Base-by-base conservation (phyloP, 2,329 filamentous ascomycete species). In the Trichoderma atroviride region DNA sequence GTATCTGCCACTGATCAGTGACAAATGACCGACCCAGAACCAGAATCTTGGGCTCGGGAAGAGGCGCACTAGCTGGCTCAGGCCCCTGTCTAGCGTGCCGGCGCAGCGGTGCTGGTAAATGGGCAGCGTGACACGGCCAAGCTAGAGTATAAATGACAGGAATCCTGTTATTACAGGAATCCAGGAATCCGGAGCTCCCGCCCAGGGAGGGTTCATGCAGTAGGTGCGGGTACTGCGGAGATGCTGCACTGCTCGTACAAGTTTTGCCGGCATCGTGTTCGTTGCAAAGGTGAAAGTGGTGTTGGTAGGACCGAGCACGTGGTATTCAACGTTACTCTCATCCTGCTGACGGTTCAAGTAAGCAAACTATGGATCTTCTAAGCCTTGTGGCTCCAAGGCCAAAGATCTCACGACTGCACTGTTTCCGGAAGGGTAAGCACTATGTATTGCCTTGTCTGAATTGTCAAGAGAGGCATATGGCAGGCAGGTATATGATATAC, bases 21-120 rank as follows among this genome's bases (percentile, higher is more conserved):
- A 13, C 43, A 64, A 64, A 9, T 22, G n/a, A 7, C 43, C 43
- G 61, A 64, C 68, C 68, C 68, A 66, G 57, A 62, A 62, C 68
- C 68, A 66, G 57, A 62, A 62, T 60, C 61, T 59, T 69, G 68
- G 68, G 55, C 53, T 33, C 68, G 68, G 67, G 62, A 69, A 65
- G 47, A 65, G 68, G 53, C 33, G 68, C 62, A 66, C 47, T 69
- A 59, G 61, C 40, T 50, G 31, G 61, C 43, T 66, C 31, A 60
- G 40, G 35, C 40, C 61, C 68, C 27, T 66, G 68, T 57, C 68
- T 69, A 69, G 68, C 61, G 68, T 66, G 60, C 50, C 61, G 62
- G 53, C 61, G 43, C 53, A 58, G 55, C 56, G 68, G 68, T 60
- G 52, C 37, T 59, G 60, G 60, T 33, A 50, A 50, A 24, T 50